Conservation (phyloP, 768 basidiomycete species). For the Termitomyces heimii region DNA sequence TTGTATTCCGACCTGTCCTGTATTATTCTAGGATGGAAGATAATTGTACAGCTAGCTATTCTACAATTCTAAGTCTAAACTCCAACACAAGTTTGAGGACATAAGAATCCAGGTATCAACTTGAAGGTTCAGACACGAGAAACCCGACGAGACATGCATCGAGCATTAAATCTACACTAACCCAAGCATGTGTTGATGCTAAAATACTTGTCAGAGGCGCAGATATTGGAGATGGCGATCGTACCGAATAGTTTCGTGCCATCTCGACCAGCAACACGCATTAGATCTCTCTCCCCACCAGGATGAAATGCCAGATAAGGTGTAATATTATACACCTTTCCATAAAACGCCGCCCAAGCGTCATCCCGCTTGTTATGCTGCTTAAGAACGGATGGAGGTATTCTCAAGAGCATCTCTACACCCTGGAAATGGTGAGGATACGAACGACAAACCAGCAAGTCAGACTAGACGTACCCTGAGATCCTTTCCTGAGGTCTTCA, state of each 20-base stretch:
- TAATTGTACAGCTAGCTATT: neutral
- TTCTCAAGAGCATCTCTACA: slow-evolving; percentile 57
- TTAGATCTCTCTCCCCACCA: slow-evolving; percentile 88
- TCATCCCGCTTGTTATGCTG: slow-evolving; percentile 79
- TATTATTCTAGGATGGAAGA: neutral
- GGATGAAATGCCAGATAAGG: slow-evolving; percentile 90
- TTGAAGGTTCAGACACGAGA: slow-evolving; percentile 62
- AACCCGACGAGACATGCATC: slow-evolving; percentile 92
- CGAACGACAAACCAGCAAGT: neutral
- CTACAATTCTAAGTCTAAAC: neutral
- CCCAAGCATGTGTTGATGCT: slow-evolving; percentile 96
- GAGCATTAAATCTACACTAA: slow-evolving; percentile 94
- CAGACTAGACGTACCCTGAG: slow-evolving; percentile 49
- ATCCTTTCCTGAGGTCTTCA: slow-evolving; percentile 79
- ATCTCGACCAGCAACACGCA: slow-evolving; percentile 93
- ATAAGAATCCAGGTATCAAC: neutral
- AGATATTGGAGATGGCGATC: slow-evolving; percentile 18
- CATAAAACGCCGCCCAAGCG: slow-evolving; percentile 89
- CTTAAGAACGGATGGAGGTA: slow-evolving; percentile 74
- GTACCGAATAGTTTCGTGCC: slow-evolving; percentile 92
- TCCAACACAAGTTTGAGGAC: neutral
- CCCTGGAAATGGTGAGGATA: slow-evolving; percentile 40
- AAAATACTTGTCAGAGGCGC: neutral
- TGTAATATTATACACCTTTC: slow-evolving; percentile 96
- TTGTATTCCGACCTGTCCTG: neutral